A percentile compares a stretch with the other conserved stretches of the same genome.
Conservation (phyloP, 176 grass and related monocot species). For the Aegilops sharonensis region DNA sequence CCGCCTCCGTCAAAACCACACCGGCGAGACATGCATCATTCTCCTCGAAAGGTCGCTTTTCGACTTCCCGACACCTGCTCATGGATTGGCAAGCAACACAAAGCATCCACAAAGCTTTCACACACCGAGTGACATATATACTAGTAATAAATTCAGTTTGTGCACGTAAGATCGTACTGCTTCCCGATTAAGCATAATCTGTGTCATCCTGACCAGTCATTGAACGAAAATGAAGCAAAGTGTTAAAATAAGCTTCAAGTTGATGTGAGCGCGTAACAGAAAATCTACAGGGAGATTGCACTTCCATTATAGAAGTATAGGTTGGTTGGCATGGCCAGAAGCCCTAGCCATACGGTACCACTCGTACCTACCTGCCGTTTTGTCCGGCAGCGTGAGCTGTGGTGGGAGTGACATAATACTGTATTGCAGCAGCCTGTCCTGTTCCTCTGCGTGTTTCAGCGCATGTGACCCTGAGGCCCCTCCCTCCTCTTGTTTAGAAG, state of each 20-base stretch:
- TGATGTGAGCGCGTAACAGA: neutral
- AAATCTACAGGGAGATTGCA: neutral
- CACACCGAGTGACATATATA: neutral
- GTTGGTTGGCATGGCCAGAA: neutral
- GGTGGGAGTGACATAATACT: neutral
- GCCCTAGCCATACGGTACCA: neutral
- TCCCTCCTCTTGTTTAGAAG: neutral
- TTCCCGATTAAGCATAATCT: neutral
- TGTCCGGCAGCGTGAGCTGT: slow-evolving; percentile 4
- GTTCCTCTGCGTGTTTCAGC: neutral
- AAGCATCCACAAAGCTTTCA: neutral
- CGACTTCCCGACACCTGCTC: neutral
- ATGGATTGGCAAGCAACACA: neutral
- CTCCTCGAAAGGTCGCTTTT: neutral
- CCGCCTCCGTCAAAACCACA: neutral
- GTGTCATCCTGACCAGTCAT: neutral
- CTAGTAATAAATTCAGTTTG: neutral
- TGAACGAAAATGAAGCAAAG: too few relatives aligned
- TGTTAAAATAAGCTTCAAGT: neutral
- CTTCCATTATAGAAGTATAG: too few relatives aligned
- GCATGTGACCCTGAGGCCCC: slow-evolving; percentile 25
- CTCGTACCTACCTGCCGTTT: slow-evolving; percentile 1
- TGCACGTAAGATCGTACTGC: neutral
- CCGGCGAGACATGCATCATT: neutral
- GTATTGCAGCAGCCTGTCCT: neutral